Evolutionary conservation across 2,329 filamentous ascomycete species (phyloP).

Genomic region (Fusarium nurragi): DNA sequence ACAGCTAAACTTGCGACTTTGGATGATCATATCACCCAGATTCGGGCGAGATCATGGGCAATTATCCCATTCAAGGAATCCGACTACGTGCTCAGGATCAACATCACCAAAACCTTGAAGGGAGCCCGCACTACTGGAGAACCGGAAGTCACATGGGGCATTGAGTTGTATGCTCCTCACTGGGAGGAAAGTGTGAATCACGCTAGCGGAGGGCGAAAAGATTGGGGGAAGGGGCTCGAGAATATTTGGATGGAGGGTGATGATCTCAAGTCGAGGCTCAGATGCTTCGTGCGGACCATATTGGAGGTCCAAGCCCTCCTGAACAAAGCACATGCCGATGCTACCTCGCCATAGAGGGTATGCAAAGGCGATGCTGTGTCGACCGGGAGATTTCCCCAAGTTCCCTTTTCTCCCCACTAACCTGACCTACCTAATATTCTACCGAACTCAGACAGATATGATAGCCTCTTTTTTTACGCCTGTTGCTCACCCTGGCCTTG

Average conservation of each 20-base stretch:
- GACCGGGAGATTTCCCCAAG: conserved; percentile 1
- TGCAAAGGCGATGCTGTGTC: conserved; percentile 7
- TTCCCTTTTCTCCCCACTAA: neutral
- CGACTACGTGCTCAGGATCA: conserved; percentile 49
- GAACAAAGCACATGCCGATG: conserved; percentile 21
- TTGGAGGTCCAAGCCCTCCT: conserved; percentile 47
- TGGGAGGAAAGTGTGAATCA: conserved; percentile 52
- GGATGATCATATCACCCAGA: conserved; percentile 22
- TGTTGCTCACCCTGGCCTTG: conserved; percentile 43
- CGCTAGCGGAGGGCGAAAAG: conserved; percentile 39
- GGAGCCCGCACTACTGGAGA: conserved; percentile 16
- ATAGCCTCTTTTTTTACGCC: conserved; percentile 24
- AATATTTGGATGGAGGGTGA: conserved; percentile 48
- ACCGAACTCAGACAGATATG: neutral
- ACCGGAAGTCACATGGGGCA: conserved; percentile 44
- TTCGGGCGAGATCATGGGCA: conserved; percentile 43
- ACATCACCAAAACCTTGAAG: conserved; percentile 44
- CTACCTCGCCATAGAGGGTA: conserved; percentile 11
- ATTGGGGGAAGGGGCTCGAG: conserved; percentile 46
- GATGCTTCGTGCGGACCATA: conserved; percentile 46
- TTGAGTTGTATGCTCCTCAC: conserved; percentile 48
- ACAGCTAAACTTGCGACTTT: conserved; percentile 13
- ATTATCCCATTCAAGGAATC: conserved; percentile 46
- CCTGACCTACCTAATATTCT: conserved; percentile 8
- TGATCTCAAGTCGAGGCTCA: conserved; percentile 43